phyloP scores from a whole-genome alignment of 2,329 filamentous ascomycete species.

The Neocatenulostroma microsporum region DNA sequence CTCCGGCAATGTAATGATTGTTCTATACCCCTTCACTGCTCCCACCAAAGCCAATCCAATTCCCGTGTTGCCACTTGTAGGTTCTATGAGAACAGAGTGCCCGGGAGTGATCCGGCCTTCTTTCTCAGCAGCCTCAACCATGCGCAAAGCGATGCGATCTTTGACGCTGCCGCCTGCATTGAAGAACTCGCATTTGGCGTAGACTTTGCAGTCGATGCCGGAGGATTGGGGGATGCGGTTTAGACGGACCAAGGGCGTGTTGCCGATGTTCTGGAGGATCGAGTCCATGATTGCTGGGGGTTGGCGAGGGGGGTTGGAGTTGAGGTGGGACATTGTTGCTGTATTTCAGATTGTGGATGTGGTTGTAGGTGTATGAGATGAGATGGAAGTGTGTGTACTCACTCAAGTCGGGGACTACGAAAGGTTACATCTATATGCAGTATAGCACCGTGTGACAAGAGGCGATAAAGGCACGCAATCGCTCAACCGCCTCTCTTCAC shows the following conservation, averaged over 20 bases:
- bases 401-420: not conserved
- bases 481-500: too few relatives aligned
- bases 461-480: too few relatives aligned
- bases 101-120: conserved; percentile 91
- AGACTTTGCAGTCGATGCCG: conserved; percentile 64
- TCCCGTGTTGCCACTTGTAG: conserved; percentile 95
- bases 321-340: conserved; percentile 25
- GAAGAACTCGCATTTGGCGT: conserved; percentile 35
- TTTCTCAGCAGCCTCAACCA: conserved; percentile 93
- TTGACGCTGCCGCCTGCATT: conserved; percentile 75
- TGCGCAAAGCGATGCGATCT: conserved; percentile 90
- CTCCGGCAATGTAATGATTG: conserved; percentile 96
- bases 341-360: too few relatives aligned
- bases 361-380: conserved; percentile 1
- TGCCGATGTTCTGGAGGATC: conserved; percentile 83
- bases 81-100: conserved; percentile 86
- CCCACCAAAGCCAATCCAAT: conserved; percentile 91
- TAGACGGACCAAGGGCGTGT: conserved; percentile 88
- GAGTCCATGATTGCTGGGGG: conserved; percentile 54
- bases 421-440: too few relatives aligned
- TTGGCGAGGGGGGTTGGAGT: conserved; percentile 40
- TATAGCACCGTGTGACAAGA: too few relatives aligned
- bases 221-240: conserved; percentile 89
- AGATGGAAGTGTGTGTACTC: conserved; percentile 4
- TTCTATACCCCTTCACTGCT: conserved; percentile 95